Evolutionary conservation across 768 basidiomycete species (phyloP).

Genomic region (Pluteus cervinus): DNA sequence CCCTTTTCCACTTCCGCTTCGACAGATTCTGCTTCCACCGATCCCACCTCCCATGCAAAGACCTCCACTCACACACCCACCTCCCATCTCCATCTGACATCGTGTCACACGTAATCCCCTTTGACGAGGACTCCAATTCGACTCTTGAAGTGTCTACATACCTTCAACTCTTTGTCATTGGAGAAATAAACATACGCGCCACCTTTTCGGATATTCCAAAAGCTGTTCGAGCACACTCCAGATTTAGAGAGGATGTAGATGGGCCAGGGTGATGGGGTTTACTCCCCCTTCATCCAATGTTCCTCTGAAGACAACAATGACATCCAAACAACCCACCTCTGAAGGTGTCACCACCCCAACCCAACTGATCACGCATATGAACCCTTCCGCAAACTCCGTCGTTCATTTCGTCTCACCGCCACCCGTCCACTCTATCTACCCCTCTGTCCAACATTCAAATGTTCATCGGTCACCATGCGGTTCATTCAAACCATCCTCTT

Average conservation of each 20-base stretch:
- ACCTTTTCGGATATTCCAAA: constrained; percentile 10
- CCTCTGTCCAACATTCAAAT: too few species aligned
- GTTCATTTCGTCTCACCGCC: constrained; percentile 14
- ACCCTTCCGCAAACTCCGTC: too few species aligned
- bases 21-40: too few species aligned
- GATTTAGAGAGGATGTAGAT: constrained; percentile 12
- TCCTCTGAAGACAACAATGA: not conserved
- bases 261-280: too few species aligned
- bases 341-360: not conserved
- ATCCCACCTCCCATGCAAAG: too few species aligned
- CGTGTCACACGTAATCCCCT: constrained; percentile 17
- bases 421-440: constrained; percentile 17
- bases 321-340: too few species aligned
- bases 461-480: too few species aligned
- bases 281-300: constrained; percentile 3
- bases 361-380: not conserved
- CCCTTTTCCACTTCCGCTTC: too few species aligned
- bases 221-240: constrained; percentile 14
- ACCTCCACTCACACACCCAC: too few species aligned
- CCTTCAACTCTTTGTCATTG: constrained; percentile 18
- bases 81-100: constrained; percentile 5
- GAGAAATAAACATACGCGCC: constrained; percentile 11
- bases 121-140: constrained; percentile 17
- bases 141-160: constrained; percentile 20
- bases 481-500: constrained; percentile 22